Percentiles rank a stretch among this genome's conserved stretches.
Conservation (phyloP, 176 grass and related monocot species). For the Lolium multiflorum region DNA sequence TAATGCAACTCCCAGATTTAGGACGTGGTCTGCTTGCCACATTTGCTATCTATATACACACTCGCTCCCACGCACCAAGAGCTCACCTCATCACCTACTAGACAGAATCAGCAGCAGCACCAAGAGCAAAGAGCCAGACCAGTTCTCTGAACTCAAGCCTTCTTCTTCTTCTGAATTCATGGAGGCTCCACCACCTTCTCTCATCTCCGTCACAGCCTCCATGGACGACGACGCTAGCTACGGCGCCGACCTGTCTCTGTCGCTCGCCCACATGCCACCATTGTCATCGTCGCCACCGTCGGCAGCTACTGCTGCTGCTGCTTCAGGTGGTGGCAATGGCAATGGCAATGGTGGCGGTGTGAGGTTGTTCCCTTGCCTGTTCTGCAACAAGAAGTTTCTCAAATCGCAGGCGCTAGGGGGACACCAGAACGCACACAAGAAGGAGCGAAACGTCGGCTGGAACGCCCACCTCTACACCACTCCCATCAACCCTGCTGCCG, state of each 20-base stretch:
- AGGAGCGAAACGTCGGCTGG: constrained; percentile 76
- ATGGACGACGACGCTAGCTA: not conserved
- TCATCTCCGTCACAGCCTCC: too few species aligned
- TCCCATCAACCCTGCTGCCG: not conserved
- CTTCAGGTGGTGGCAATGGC: not conserved
- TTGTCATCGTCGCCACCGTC: not conserved
- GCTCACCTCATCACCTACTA: constrained; percentile 2
- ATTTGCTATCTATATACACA: constrained; percentile 49
- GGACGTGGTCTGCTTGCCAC: constrained; percentile 28
- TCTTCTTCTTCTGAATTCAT: not conserved
- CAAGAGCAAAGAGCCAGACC: not conserved
- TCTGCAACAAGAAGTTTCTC: constrained; percentile 99
- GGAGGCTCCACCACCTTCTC: constrained; percentile 9
- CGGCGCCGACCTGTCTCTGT: constrained; percentile 53
- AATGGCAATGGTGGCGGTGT: constrained; percentile 31
- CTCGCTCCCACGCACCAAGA: constrained; percentile 3
- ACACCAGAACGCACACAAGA: constrained; percentile 98
- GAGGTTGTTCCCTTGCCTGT: constrained; percentile 93
- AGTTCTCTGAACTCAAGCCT: not conserved
- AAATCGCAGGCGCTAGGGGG: constrained; percentile 96
- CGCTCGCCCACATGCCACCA: constrained; percentile 25
- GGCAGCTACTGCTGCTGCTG: not conserved
- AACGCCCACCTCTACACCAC: constrained; percentile 69
- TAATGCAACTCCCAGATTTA: constrained; percentile 53
- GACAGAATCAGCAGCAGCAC: not conserved